Evolutionary conservation across 805 yeast genomes (phyloP), one percentile per base, ranked within the genome.

Genomic region (Komagataella populi): DNA sequence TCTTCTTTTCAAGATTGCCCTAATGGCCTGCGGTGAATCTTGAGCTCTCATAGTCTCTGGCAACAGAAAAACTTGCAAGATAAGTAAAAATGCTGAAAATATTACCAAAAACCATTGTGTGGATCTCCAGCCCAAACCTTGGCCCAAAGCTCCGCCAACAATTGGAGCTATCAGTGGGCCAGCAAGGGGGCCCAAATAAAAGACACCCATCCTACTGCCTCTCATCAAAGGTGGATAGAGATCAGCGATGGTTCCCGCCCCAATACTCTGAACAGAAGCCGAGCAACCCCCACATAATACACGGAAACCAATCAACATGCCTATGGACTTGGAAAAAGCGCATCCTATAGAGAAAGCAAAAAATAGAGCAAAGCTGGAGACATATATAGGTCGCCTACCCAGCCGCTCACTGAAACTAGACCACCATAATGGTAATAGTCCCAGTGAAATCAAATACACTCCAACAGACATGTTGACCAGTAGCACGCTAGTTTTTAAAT

Each of bases 381-480:
- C 65, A 62, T 87, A 87, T 18, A 87, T 81, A 2, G 81, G 72
- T 51, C 96, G 68, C 56, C 96, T 71, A 1, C 96, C 96, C 55
- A 77, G 75, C 50, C 73, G 65, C 61, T 88, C 96, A 45, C 89
- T 80, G 52, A 85, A 74, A 7, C 83, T 78, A 6, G 91, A 83
- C 95, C 96, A 88, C 93, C 95, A 87, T 47, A 88, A 61, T 2
- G 96, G 96, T 58, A 86, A 80, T 1, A 88, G 70, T 14, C 96
- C 96, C 43, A 88, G 60, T 1, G 89, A 72, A 12, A 87, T 60
- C 23, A 87, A 65, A 61, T 87, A 88, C 10, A 87, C 74, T 57
- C 96, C 96, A 50, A 87, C 87, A 2, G 91, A 80, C 16, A 87
- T 72, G 59, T 87, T 87, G 23, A 87, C 87, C 58, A 77, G 71